Percentiles rank a stretch among this genome's conserved stretches.
Evolutionary conservation across 2,329 filamentous ascomycete genomes (phyloP).

Genomic region (Colletotrichum sp.): DNA sequence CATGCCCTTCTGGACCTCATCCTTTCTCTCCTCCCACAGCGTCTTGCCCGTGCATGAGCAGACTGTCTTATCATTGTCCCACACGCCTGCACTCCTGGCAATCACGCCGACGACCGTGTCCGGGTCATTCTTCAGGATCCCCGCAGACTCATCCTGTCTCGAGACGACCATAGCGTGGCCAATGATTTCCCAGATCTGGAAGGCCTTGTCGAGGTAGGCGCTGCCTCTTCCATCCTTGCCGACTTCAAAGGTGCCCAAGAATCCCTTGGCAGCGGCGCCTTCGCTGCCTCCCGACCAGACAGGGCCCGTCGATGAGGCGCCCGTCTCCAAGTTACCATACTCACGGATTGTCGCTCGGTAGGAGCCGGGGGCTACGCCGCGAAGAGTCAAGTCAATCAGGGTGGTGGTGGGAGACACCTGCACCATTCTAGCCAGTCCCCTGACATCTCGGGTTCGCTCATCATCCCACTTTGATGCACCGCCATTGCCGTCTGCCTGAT

Average conservation of each 20-base stretch:
- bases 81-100: slow-evolving; percentile 94
- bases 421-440: slow-evolving; percentile 91
- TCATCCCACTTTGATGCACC: slow-evolving; percentile 36
- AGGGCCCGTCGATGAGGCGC: slow-evolving; percentile 81
- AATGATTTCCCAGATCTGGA: slow-evolving; percentile 96
- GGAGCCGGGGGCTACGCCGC: slow-evolving; percentile 78
- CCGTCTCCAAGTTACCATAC: slow-evolving; percentile 84
- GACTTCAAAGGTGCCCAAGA: slow-evolving; percentile 79
- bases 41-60: slow-evolving; percentile 98
- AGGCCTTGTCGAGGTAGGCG: slow-evolving; percentile 79
- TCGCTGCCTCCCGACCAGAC: slow-evolving; percentile 69
- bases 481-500: slow-evolving; percentile 52
- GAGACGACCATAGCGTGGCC: slow-evolving; percentile 91
- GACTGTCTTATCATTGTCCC: slow-evolving; percentile 98
- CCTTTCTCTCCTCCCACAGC: slow-evolving; percentile 94
- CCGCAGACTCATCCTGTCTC: slow-evolving; percentile 62
- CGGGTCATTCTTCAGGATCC: slow-evolving; percentile 70
- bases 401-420: slow-evolving; percentile 82
- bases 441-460: slow-evolving; percentile 63
- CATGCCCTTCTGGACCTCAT: slow-evolving; percentile 91
- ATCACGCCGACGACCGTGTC: slow-evolving; percentile 93
- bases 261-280: slow-evolving; percentile 48
- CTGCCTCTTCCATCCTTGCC: slow-evolving; percentile 77
- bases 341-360: slow-evolving; percentile 88
- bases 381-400: slow-evolving; percentile 85